Conservation (phyloP, 768 basidiomycete species). For the Leccinum arenicola region DNA sequence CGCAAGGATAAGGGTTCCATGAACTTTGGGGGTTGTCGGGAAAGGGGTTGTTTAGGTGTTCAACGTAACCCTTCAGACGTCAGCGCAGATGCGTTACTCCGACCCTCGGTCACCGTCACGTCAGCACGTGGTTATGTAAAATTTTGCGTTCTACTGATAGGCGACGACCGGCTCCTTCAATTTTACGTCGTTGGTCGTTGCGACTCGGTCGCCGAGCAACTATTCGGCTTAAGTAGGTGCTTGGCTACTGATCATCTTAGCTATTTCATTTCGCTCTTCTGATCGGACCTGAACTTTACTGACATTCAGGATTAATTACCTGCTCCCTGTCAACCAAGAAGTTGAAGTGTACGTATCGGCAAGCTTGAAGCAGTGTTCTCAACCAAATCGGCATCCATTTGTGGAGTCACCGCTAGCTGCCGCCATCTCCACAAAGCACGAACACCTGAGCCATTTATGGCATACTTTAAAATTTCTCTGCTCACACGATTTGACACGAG, state of each 20-base stretch:
- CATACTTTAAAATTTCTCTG: neutral
- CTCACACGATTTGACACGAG: slow-evolving; percentile 5
- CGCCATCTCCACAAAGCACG: neutral
- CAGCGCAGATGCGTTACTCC: neutral
- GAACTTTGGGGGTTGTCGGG: neutral
- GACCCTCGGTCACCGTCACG: slow-evolving; percentile 13
- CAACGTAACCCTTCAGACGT: neutral
- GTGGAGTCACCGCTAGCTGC: neutral
- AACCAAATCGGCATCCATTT: neutral
- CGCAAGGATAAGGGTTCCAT: slow-evolving; percentile 8
- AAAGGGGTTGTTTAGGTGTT: neutral
- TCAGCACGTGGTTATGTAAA: neutral
- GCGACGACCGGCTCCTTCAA: neutral
- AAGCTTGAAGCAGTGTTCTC: neutral
- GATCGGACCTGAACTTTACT: slow-evolving; percentile 11
- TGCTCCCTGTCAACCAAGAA: neutral
- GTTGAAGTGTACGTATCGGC: neutral
- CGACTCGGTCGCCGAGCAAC: neutral
- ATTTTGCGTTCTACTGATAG: no score
- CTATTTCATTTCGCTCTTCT: neutral
- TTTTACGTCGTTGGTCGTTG: neutral
- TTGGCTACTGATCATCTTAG: neutral
- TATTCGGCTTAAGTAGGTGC: neutral
- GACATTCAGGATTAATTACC: neutral
- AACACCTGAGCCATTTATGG: neutral